Base-by-base conservation (phyloP, 2,329 filamentous ascomycete genomes). In the Fusarium torulosum region DNA sequence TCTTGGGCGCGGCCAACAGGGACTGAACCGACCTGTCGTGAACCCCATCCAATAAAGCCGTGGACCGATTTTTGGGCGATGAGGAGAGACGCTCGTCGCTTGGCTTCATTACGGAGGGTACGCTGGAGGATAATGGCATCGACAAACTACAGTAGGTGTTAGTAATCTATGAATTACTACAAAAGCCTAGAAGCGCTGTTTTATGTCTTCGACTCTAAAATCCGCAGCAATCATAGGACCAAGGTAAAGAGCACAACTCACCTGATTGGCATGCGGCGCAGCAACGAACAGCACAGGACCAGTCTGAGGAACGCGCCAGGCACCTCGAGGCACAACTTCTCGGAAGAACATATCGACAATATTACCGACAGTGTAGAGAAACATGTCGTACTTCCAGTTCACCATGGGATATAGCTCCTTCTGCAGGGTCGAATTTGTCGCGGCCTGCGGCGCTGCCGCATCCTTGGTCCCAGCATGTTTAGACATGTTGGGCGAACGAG, bases 271-370 rank as follows among this genome's bases (percentile, higher is more conserved):
- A 84, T 99, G 96, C 70, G 96, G 96, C 54, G 95, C 96, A 43
- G 94, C 96, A 71, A 99, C 96, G 75, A 99, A 96, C 61, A 99
- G 92, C 66, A 99, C 88, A 2, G 96, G 94, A 0, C 94, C 96
- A 66, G 88, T 87, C 74, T 91, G 89, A 43, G 96, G 96, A 43
- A 99, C 92, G 79, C 94, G 95, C 94, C 96, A 99, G 66, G 94
- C 93, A 71, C 94, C 94, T 69, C 96, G 88, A 14, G 96, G 96
- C 77, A 98, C 94, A 17, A 99, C 93, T 80, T 99, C 96, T 72
- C 96, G 91, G 84, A 99, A 99, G 87, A 99, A 99, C 71, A 97
- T 89, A 79, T 99, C 96, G 69, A 96, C 90, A 52, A 98, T 85
- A 67, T 98, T 87, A 41, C 90, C 91, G 76, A 94, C 91, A 47